phyloP scores from a whole-genome alignment of 169 alveolate genomes.

The Cryptosporidium parvum region DNA sequence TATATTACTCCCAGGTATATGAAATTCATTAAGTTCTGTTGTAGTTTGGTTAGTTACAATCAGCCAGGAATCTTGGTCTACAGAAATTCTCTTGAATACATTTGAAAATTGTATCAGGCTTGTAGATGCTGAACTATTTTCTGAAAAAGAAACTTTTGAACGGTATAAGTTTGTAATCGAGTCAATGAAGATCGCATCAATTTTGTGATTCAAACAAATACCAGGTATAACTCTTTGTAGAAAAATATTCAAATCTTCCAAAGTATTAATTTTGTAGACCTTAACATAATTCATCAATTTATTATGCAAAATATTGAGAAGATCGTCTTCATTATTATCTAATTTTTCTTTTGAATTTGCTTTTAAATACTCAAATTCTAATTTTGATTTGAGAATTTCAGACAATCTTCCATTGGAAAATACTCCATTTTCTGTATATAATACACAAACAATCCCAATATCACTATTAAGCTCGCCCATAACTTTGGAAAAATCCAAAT shows the following conservation, averaged over 20 bases:
- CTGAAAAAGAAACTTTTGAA: slow-evolving; percentile 59
- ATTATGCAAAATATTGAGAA: not conserved
- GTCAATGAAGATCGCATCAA: slow-evolving; percentile 60
- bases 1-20: not conserved
- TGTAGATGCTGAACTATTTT: slow-evolving; percentile 28
- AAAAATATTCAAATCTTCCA: slow-evolving; percentile 3
- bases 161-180: slow-evolving; percentile 54
- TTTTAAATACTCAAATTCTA: slow-evolving; percentile 17
- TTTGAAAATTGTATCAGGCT: slow-evolving; percentile 49
- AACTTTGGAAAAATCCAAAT: not conserved
- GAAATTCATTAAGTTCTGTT: slow-evolving; percentile 24
- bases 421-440: slow-evolving; percentile 59
- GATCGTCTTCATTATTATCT: not conserved
- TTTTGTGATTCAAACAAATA: slow-evolving; percentile 24
- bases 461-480: not conserved
- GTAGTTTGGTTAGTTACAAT: slow-evolving; percentile 66
- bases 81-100: slow-evolving; percentile 33
- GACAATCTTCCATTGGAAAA: slow-evolving; percentile 29
- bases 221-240: slow-evolving; percentile 36
- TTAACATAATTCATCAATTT: slow-evolving; percentile 32
- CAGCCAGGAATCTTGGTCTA: slow-evolving; percentile 58
- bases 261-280: slow-evolving; percentile 6
- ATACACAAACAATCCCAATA: slow-evolving; percentile 45
- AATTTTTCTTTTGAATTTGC: not conserved
- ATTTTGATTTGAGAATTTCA: slow-evolving; percentile 17